Evolutionary conservation across 768 basidiomycete species (phyloP).

Genomic region (Hortiboletus campestris): DNA sequence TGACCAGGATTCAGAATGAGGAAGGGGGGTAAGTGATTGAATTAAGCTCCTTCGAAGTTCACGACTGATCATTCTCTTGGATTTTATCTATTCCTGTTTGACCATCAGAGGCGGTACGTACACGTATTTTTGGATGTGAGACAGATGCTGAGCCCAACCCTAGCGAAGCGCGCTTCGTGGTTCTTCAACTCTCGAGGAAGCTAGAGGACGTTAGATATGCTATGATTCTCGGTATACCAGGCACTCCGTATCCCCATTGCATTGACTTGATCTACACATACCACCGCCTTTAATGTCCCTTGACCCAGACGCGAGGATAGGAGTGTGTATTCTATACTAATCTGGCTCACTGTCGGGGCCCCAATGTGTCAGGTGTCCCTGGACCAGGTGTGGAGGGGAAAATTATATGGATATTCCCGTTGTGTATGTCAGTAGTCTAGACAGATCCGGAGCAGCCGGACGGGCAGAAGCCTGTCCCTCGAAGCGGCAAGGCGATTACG

Average conservation of each 20-base stretch:
- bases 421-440: constrained; percentile 23
- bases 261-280: constrained; percentile 31
- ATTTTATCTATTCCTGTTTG: constrained; percentile 13
- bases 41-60: constrained; percentile 11
- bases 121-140: constrained; percentile 11
- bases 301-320: constrained; percentile 7
- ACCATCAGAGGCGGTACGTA: constrained; percentile 36
- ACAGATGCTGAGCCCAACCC: constrained; percentile 27
- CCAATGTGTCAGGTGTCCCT: constrained; percentile 17
- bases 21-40: constrained; percentile 59
- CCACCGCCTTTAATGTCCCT: constrained; percentile 26
- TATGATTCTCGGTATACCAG: constrained; percentile 11
- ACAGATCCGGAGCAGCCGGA: constrained; percentile 17
- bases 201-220: constrained; percentile 21
- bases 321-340: constrained; percentile 27
- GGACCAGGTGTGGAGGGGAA: constrained; percentile 24
- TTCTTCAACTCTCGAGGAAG: constrained; percentile 82
- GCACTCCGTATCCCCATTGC: constrained; percentile 15
- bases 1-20: constrained; percentile 76
- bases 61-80: constrained; percentile 19
- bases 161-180: constrained; percentile 91
- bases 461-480: constrained; percentile 6
- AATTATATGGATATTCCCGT: constrained; percentile 20
- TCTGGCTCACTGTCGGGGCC: constrained; percentile 18
- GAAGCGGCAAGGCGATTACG: constrained; percentile 15